Conservation (phyloP, 805 yeast species). For the Metschnikowia similis region DNA sequence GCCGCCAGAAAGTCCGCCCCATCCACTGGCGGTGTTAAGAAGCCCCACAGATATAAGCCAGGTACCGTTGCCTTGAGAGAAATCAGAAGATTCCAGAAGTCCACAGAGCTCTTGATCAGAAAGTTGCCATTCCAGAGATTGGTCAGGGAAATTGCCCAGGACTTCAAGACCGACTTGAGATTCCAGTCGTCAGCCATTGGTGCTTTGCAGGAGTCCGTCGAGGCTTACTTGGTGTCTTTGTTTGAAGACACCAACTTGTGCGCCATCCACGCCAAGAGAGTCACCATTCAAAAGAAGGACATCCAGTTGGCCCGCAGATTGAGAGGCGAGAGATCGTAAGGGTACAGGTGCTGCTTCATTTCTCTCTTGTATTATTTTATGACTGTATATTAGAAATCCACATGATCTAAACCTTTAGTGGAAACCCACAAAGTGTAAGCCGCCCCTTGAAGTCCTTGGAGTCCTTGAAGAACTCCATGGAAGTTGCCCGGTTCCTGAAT, state of each 20-base stretch:
- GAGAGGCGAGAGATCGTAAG: slow-evolving; percentile 45
- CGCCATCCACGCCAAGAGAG: slow-evolving; percentile 48
- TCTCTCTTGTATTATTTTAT: slow-evolving; percentile 19
- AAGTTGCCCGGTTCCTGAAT: no score
- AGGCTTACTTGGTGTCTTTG: slow-evolving; percentile 44
- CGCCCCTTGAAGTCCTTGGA: no score
- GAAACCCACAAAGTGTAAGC: not conserved
- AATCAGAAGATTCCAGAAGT: slow-evolving; percentile 46
- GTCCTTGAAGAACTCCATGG: no score
- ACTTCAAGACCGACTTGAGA: slow-evolving; percentile 45
- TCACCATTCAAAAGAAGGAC: slow-evolving; percentile 46
- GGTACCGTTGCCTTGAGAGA: slow-evolving; percentile 49
- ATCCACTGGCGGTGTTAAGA: slow-evolving; percentile 45
- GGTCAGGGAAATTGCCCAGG: slow-evolving; percentile 46
- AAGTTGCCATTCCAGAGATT: slow-evolving; percentile 47
- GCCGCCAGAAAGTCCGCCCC: slow-evolving; percentile 48
- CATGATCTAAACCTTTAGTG: not conserved
- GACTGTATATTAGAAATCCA: slow-evolving; percentile 17
- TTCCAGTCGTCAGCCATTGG: slow-evolving; percentile 46
- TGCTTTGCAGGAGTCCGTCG: slow-evolving; percentile 46
- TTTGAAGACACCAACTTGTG: slow-evolving; percentile 47
- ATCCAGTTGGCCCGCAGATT: slow-evolving; percentile 47
- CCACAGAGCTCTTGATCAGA: slow-evolving; percentile 45
- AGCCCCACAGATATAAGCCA: slow-evolving; percentile 49
- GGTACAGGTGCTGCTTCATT: slow-evolving; percentile 16